These are phyloP conservation scores for Ramaria sp. DNA, from an alignment of 768 basidiomycete species.

Conservation along the genomic window DNA sequence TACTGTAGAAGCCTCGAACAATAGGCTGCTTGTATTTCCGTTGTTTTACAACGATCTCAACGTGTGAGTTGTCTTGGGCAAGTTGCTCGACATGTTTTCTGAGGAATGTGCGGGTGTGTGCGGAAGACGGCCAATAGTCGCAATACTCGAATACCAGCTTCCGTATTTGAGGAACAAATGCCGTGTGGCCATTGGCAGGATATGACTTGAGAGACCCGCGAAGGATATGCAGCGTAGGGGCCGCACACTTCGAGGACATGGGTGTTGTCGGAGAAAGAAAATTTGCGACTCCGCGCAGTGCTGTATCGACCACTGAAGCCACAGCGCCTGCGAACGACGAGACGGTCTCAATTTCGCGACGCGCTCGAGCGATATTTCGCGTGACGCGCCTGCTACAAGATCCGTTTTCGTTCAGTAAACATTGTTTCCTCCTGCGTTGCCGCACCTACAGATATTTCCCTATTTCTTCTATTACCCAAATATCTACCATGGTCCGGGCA, in stretches of 20 bases:
- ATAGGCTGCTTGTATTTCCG: constrained; percentile 69
- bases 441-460: constrained; percentile 23
- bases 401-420: background rate
- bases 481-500: constrained; percentile 54
- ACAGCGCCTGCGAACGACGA: constrained; percentile 5
- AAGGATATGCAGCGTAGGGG: constrained; percentile 27
- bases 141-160: constrained; percentile 88
- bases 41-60: constrained; percentile 76
- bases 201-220: constrained; percentile 41
- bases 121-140: constrained; percentile 70
- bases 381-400: constrained; percentile 9
- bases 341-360: constrained; percentile 1
- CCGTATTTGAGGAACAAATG: constrained; percentile 68
- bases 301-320: constrained; percentile 7
- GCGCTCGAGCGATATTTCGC: background rate
- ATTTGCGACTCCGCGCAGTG: background rate
- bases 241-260: constrained; percentile 23
- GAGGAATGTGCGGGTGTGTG: constrained; percentile 61
- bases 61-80: constrained; percentile 67
- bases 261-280: constrained; percentile 21
- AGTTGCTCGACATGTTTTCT: constrained; percentile 49
- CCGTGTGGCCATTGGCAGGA: constrained; percentile 64
- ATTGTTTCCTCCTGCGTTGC: constrained; percentile 13
- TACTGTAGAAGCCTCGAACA: constrained; percentile 75
- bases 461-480: background rate